Percentiles rank a stretch among this genome's conserved stretches.
These are phyloP conservation scores for Malus sylvestris DNA, from an alignment of 306 rosid genomes.

Conservation along the genomic window DNA sequence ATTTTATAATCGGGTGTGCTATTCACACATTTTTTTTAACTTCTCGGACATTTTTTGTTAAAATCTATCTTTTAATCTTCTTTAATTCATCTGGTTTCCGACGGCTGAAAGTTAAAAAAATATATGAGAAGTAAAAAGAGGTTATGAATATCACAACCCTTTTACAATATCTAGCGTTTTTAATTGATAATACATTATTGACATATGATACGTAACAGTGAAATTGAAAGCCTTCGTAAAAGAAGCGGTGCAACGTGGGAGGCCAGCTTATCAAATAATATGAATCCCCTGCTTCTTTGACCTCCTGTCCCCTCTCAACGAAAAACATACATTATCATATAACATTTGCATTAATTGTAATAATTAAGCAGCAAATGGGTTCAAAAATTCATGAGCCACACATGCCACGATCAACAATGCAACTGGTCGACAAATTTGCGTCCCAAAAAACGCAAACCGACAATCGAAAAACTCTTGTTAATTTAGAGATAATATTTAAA, in stretches of 20 bases:
- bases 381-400: constrained; percentile 1
- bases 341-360: background rate
- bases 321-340: too few species aligned
- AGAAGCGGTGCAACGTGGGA: background rate
- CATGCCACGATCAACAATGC: background rate
- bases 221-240: too few species aligned
- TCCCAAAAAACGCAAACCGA: background rate
- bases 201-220: too few species aligned
- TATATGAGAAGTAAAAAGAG: rapidly evolving
- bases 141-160: too few species aligned
- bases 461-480: background rate
- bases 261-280: background rate
- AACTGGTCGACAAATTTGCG: background rate
- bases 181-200: too few species aligned
- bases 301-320: background rate
- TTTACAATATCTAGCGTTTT: too few species aligned
- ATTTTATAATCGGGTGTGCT: too few species aligned
- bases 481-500: too few species aligned
- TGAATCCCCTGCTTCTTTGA: background rate
- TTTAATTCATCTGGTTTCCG: rapidly evolving
- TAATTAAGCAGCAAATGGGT: background rate
- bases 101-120: too few species aligned
- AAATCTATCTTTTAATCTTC: rapidly evolving
- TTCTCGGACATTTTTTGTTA: too few species aligned
- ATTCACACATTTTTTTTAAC: too few species aligned